These are phyloP conservation scores for Alternaria sp. DNA, from an alignment of 2,329 filamentous ascomycete genomes.

Conservation along the genomic window DNA sequence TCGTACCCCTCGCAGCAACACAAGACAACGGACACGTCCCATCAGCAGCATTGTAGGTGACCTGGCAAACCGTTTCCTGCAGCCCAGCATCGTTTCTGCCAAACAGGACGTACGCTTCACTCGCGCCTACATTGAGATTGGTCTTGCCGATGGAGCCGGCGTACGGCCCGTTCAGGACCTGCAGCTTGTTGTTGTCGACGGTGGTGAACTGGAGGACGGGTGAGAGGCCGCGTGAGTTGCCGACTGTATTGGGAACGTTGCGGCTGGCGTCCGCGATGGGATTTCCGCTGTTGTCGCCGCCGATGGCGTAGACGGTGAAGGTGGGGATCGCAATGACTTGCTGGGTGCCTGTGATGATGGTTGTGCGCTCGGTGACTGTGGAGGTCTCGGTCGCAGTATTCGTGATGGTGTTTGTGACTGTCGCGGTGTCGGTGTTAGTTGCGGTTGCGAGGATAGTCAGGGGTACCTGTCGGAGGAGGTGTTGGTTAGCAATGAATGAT, in stretches of 20 bases:
- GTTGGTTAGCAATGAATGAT: background rate
- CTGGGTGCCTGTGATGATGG: background rate
- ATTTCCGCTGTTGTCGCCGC: background rate
- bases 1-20: background rate
- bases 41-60: background rate
- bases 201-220: background rate
- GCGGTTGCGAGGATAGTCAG: background rate
- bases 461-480: background rate
- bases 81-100: too few relatives aligned
- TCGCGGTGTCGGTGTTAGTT: background rate
- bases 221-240: background rate
- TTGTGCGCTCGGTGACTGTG: background rate
- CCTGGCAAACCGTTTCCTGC: background rate
- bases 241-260: background rate
- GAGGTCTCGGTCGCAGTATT: background rate
- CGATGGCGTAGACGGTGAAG: background rate
- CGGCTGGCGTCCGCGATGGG: background rate
- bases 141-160: background rate
- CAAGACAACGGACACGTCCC: background rate
- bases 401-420: background rate
- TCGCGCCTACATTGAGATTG: too few relatives aligned
- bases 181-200: background rate
- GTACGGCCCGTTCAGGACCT: background rate
- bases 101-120: too few relatives aligned
- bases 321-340: background rate